Evolutionary conservation across 345 rosid species (phyloP), one percentile per base, ranked within the genome.

Genomic region (Ceriops tagal): DNA sequence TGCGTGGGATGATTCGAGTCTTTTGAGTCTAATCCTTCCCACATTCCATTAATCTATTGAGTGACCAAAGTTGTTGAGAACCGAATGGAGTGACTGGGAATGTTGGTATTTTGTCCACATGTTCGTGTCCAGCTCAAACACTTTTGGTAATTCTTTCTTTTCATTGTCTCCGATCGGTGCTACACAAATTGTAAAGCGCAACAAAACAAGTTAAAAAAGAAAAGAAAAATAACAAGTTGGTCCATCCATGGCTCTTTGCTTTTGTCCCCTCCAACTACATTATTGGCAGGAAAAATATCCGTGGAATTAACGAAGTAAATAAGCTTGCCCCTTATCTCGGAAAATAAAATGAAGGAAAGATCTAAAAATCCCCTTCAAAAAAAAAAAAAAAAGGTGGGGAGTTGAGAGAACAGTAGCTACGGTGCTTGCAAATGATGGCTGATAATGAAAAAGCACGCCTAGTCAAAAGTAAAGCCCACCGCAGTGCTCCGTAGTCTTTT

Each of bases 41-140:
- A 43, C 3, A 13, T 43, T 43, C 49, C 18, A 43, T 13, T 2
- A 39, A 11, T 39, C 16, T 39, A 39, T 5, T 13, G 49, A 43
- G 16, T 13, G 18, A 3, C 49, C 49, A 43, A 39, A 43, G 57
- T 28, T 26, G 75, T 2, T 30, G 53, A 56, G 53, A 49, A 62
- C 31, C 22, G 9, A 30, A 26, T 58, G 66, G 69, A 71, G 35
- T 56, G 64, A 60, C 72, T 49, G 16, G 46, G 34, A 72, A 61
- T 72, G 60, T 60, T 58, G 80, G 71, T n/a, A 1, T 68, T 70
- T 82, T 87, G 91, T 87, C 88, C 75, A 69, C 65, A 67, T 73
- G 75, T 64, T 19, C 22, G 55, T 85, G 88, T 87, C 88, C 64
- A 76, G 61, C 75, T 78, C 77, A 67, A 24, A 30, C 53, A 71